Evolutionary conservation across 805 yeast genomes (phyloP).

Genomic region (Yamadazyma tumulicola): DNA sequence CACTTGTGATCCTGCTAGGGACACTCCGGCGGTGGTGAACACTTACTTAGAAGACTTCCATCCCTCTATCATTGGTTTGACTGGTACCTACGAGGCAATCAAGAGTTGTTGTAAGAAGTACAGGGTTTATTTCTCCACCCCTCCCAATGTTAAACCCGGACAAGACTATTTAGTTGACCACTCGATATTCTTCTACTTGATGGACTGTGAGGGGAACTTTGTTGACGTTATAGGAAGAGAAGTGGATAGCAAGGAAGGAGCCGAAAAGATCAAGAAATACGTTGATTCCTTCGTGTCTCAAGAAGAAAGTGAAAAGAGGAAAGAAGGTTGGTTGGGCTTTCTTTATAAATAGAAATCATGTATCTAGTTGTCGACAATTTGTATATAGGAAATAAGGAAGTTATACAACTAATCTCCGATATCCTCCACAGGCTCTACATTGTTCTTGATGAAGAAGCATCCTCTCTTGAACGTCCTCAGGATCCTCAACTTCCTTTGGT

Average conservation of each 20-base stretch:
- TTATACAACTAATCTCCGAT: conserved; percentile 45
- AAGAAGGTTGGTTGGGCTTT: conserved; percentile 58
- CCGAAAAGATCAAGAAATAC: conserved; percentile 70
- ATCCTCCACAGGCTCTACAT: conserved; percentile 47
- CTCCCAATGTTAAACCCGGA: conserved; percentile 89
- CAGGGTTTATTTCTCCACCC: conserved; percentile 97
- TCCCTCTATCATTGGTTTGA: conserved; percentile 81
- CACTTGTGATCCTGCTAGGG: conserved; percentile 97
- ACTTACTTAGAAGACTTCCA: conserved; percentile 88
- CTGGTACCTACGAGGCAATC: conserved; percentile 85
- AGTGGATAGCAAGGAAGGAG: conserved; percentile 74
- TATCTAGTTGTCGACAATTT: conserved; percentile 2
- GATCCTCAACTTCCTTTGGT: conserved; percentile 46
- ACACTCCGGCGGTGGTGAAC: conserved; percentile 78
- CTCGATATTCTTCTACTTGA: conserved; percentile 91
- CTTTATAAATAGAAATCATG: conserved; percentile 39
- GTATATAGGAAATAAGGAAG: conserved; percentile 1
- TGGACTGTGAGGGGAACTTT: conserved; percentile 98
- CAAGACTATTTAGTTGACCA: conserved; percentile 97
- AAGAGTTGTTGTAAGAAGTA: conserved; percentile 83
- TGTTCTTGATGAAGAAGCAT: conserved; percentile 45
- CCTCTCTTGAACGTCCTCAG: conserved; percentile 37
- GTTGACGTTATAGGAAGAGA: conserved; percentile 94
- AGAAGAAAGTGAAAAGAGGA: conserved; percentile 63
- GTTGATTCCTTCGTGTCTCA: conserved; percentile 73